phyloP scores from a whole-genome alignment of 2,329 filamentous ascomycete species.

The Atkinsonella texensis region DNA sequence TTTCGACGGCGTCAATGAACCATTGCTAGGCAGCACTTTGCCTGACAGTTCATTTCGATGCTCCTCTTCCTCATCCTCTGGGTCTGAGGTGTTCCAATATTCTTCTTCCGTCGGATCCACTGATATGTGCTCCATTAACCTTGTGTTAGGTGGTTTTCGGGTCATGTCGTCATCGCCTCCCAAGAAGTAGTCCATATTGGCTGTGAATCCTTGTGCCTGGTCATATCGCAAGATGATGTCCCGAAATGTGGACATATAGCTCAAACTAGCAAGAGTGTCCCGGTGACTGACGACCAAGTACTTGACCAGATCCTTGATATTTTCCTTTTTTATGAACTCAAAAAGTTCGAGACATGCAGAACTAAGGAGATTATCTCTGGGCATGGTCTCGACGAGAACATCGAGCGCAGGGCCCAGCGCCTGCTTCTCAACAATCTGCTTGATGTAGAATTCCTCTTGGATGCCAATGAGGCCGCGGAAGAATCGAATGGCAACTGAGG shows the following conservation, averaged over 20 bases:
- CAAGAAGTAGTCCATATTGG: constrained; percentile 57
- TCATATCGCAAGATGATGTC: constrained; percentile 68
- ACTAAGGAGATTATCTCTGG: constrained; percentile 83
- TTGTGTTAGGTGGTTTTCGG: constrained; percentile 32
- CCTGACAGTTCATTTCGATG: constrained; percentile 16
- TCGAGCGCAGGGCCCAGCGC: constrained; percentile 77
- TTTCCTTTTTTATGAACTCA: constrained; percentile 75
- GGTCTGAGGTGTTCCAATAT: constrained; percentile 85
- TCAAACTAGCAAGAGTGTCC: constrained; percentile 62
- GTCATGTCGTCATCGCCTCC: constrained; percentile 53
- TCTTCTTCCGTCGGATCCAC: constrained; percentile 80
- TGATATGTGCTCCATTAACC: constrained; percentile 58
- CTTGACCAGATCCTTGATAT: constrained; percentile 67
- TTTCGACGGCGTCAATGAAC: constrained; percentile 48
- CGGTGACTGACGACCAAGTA: constrained; percentile 79
- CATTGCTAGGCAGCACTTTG: constrained; percentile 40
- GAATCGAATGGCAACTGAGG: constrained; percentile 74
- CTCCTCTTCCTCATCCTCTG: constrained; percentile 59
- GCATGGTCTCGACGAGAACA: constrained; percentile 74
- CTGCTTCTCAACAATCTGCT: constrained; percentile 68
- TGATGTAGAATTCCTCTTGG: constrained; percentile 84
- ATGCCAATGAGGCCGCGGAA: constrained; percentile 77
- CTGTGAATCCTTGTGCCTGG: constrained; percentile 56
- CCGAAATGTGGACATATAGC: constrained; percentile 76
- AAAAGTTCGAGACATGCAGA: constrained; percentile 93